Evolutionary conservation across 345 rosid genomes (phyloP), one percentile per base, ranked within the genome.

Genomic region (Chamaenerion angustifolium): DNA sequence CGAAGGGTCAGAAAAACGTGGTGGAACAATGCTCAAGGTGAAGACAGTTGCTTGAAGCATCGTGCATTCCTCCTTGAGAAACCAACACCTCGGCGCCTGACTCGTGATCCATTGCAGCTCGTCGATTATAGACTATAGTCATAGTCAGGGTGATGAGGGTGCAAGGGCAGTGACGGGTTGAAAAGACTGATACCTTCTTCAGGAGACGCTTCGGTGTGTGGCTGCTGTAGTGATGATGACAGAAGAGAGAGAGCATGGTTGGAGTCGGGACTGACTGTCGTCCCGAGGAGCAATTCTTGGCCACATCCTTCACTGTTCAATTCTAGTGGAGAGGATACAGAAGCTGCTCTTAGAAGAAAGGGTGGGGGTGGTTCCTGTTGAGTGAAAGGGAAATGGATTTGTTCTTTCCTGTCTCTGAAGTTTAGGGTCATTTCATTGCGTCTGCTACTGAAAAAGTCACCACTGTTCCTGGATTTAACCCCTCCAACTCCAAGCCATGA

Each of bases 241-340:
- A 83, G 93, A 83, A 83, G 93, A 83, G 88, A 80, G 88, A 69
- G 83, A 83, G 83, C 88, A 76, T 77, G 49, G 52, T 56, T 54
- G 19, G 73, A 56, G 58, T 63, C 21, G 40, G 25, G 25, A 21
- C 42, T 49, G 17, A 72, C 27, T n/a, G 47, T 64, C 50, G 47
- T 64, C 50, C 52, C 65, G 56, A 53, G 56, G 58, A 69, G 71
- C 53, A 68, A 49, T 64, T 70, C 74, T 57, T 51, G 75, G 71
- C 57, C 61, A 67, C 66, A 45, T 52, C 60, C 47, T 48, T 64
- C 40, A 56, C 53, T 58, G 54, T 54, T 48, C 13, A 35, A 35
- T 47, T 44, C 54, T 2, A 62, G 31, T 0, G 75, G 56, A 57
- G 49, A 61, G 45, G 66, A 50, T 23, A 53, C 52, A 46, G 1